phyloP scores from a whole-genome alignment of 73 alveolate species.

The Paramecium primaurelia region DNA sequence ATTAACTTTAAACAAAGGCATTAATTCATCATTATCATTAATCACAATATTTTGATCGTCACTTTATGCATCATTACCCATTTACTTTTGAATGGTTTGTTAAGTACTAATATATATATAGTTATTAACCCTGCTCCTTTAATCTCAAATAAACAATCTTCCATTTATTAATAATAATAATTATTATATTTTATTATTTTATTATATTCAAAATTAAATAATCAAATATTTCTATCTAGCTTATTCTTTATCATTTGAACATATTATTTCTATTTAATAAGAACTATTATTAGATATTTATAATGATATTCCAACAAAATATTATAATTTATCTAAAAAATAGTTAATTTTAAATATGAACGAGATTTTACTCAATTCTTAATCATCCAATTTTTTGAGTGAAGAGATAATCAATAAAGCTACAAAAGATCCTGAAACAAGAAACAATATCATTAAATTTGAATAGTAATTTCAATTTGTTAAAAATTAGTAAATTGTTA shows the following conservation, averaged over 20 bases:
- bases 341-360: background rate
- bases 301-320: background rate
- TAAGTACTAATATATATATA: background rate
- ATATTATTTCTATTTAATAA: background rate
- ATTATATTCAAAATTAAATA: background rate
- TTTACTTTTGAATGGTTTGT: background rate
- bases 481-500: background rate
- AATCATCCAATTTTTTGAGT: background rate
- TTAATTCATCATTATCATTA: background rate
- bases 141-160: slow-evolving; percentile 3
- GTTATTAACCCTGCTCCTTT: background rate
- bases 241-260: background rate
- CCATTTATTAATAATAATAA: background rate
- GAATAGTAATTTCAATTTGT: background rate
- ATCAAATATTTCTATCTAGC: background rate
- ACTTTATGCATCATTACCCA: background rate
- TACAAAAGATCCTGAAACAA: background rate
- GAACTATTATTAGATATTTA: background rate
- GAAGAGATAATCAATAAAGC: background rate
- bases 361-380: background rate
- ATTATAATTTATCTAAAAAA: background rate
- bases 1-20: slow-evolving; percentile 7
- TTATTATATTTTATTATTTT: background rate
- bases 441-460: background rate
- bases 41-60: background rate